Evolutionary conservation across 1,284 basidiomycete genomes (phyloP).

Genomic region (Cerioporus squamosus): DNA sequence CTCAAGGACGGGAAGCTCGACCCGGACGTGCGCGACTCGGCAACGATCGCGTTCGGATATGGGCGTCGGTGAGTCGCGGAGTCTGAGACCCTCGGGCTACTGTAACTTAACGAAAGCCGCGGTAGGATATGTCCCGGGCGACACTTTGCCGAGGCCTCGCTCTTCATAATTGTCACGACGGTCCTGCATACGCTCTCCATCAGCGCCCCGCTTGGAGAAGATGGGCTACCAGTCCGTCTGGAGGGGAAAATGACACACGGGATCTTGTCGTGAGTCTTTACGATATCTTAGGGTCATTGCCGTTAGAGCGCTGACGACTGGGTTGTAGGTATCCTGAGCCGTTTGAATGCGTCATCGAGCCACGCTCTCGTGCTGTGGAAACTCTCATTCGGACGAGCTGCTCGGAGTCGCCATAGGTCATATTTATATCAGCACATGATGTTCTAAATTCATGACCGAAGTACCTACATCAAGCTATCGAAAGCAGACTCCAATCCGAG

Average conservation of each 20-base stretch:
- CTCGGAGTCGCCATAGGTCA: neutral
- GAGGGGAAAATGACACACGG: constrained; percentile 9
- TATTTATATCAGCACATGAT: no score
- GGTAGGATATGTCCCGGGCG: constrained; percentile 16
- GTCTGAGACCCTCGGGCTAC: neutral
- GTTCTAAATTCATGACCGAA: no score
- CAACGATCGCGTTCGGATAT: constrained; percentile 26
- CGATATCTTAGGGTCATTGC: neutral
- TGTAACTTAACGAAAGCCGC: neutral
- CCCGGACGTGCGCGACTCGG: constrained; percentile 11
- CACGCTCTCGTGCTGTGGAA: constrained; percentile 57
- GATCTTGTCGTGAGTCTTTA: constrained; percentile 6
- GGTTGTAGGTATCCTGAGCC: constrained; percentile 59
- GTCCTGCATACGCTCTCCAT: constrained; percentile 11
- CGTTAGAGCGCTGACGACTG: neutral
- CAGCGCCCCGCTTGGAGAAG: neutral
- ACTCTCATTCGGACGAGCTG: constrained; percentile 43
- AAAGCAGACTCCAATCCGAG: no score
- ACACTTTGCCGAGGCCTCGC: constrained; percentile 6
- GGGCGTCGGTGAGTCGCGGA: constrained; percentile 13
- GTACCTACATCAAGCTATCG: no score
- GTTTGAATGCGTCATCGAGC: constrained; percentile 62
- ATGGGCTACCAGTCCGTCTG: neutral
- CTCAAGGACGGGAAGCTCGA: constrained; percentile 13
- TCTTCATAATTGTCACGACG: constrained; percentile 10